Evolutionary conservation across 2,329 filamentous ascomycete genomes (phyloP).

Genomic region (Ophiostoma pallidulum): DNA sequence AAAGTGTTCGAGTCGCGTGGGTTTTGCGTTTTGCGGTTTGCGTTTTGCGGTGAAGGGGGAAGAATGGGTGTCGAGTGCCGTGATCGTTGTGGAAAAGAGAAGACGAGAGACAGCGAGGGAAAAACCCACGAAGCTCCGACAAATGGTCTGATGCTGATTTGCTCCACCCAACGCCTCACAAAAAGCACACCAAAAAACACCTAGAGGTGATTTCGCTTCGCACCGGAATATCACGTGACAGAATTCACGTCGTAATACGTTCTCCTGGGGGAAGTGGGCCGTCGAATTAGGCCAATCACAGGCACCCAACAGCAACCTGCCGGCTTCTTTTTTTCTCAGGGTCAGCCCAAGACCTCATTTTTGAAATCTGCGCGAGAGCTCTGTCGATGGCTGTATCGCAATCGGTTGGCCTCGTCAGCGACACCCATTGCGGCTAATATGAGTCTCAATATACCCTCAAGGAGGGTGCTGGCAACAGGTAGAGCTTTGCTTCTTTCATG

Average conservation of each 20-base stretch:
- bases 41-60: not conserved
- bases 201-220: constrained; percentile 7
- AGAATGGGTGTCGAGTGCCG: constrained; percentile 1
- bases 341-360: not conserved
- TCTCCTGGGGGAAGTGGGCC: not conserved
- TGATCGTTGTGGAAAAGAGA: not conserved
- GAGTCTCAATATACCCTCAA: constrained; percentile 55
- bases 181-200: not conserved
- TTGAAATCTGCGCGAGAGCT: not conserved
- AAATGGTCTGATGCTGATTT: constrained; percentile 20
- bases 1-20: not conserved
- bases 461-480: constrained; percentile 54
- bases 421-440: constrained; percentile 32
- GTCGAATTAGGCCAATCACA: not conserved
- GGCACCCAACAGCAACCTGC: not conserved
- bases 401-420: not conserved
- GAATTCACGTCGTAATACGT: not conserved
- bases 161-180: constrained; percentile 8
- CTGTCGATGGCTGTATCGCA: constrained; percentile 5
- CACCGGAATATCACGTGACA: constrained; percentile 16
- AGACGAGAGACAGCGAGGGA: constrained; percentile 9
- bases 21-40: not conserved
- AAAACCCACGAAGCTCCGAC: constrained; percentile 15
- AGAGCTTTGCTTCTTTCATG: constrained; percentile 22
- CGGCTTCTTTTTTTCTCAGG: constrained; percentile 11